These are phyloP conservation scores for Glycine soja DNA, from an alignment of 306 rosid genomes.

Conservation along the genomic window DNA sequence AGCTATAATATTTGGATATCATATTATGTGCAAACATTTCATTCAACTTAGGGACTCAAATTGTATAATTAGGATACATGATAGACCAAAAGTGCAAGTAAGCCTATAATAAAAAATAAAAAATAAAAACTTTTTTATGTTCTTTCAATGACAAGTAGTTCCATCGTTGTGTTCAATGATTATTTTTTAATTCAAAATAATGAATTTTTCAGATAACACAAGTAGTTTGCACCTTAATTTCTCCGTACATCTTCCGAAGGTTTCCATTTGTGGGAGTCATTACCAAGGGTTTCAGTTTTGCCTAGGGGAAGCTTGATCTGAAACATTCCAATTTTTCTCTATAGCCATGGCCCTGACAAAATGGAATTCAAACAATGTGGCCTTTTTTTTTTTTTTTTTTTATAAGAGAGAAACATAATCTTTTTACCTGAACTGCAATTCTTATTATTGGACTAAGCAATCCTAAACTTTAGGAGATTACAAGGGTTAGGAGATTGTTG, in stretches of 20 bases:
- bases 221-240: not conserved
- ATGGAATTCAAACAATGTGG: not conserved
- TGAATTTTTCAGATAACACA: too few relatives aligned
- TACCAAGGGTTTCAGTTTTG: not conserved
- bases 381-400: too few relatives aligned
- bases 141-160: too few relatives aligned
- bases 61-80: too few relatives aligned
- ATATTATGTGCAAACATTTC: too few relatives aligned
- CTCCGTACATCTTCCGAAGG: not conserved
- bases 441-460: not conserved
- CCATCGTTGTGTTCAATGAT: too few relatives aligned
- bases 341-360: not conserved
- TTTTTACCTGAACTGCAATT: not conserved
- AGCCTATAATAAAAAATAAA: too few relatives aligned
- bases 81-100: too few relatives aligned
- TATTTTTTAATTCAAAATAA: too few relatives aligned
- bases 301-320: not conserved
- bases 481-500: constrained; percentile 22
- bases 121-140: too few relatives aligned
- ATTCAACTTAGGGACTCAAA: too few relatives aligned
- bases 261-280: not conserved
- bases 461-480: not conserved
- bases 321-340: not conserved
- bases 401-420: not conserved
- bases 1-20: too few relatives aligned